phyloP scores from a whole-genome alignment of 1,139 yeast species.

The Debaryomyces fabryi region DNA sequence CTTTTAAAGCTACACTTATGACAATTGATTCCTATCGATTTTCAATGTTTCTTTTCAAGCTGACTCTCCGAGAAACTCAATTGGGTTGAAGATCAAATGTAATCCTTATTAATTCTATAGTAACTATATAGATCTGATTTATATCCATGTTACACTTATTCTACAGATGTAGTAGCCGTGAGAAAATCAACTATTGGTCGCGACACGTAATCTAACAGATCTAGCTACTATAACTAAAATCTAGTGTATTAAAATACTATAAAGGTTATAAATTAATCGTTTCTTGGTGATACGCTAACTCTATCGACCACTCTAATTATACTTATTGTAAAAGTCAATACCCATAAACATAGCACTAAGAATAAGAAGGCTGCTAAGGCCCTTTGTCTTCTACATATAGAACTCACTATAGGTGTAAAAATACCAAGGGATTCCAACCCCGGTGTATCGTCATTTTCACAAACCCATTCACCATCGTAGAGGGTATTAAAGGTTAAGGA shows the following conservation, averaged over 20 bases:
- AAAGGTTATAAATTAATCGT: slow-evolving; percentile 9
- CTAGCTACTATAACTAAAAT: neutral
- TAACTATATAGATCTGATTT: neutral
- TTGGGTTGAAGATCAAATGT: slow-evolving; percentile 1
- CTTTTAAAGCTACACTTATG: neutral
- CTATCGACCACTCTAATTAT: slow-evolving; percentile 81
- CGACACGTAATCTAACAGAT: neutral
- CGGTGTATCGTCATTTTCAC: slow-evolving; percentile 38
- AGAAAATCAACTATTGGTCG: neutral
- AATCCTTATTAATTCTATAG: neutral
- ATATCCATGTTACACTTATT: slow-evolving; percentile 1
- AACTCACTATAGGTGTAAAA: slow-evolving; percentile 34
- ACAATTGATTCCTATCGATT: slow-evolving; percentile 3
- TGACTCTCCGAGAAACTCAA: slow-evolving; percentile 3
- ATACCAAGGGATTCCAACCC: slow-evolving; percentile 24
- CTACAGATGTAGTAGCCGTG: slow-evolving; percentile 1
- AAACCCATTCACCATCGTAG: slow-evolving; percentile 83
- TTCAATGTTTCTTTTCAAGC: neutral
- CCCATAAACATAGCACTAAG: slow-evolving; percentile 78
- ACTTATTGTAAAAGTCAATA: slow-evolving; percentile 80
- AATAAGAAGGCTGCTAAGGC: slow-evolving; percentile 80
- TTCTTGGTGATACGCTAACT: slow-evolving; percentile 35
- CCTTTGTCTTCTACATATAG: slow-evolving; percentile 78
- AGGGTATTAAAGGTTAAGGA: slow-evolving; percentile 84
- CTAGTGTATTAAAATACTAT: neutral